Evolutionary conservation across 2,329 filamentous ascomycete genomes (phyloP), one percentile per base, ranked within the genome.

Genomic region (Hortaea sp.): DNA sequence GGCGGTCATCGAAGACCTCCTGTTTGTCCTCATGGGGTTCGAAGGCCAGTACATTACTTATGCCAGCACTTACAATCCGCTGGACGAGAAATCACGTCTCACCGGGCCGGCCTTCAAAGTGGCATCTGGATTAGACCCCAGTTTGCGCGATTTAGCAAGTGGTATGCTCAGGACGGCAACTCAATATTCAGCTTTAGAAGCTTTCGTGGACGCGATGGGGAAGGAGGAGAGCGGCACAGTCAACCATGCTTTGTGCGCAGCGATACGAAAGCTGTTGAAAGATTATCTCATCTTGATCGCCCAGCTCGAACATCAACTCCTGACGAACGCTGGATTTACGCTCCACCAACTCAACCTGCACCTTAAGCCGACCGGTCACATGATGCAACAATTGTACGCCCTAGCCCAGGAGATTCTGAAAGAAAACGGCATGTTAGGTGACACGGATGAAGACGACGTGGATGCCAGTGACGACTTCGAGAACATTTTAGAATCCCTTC

Each of bases 1-100:
- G 27, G 85, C 81, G 6, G 84, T 98, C 41, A 73, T 97, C 39
- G 89, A 95, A 56, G 92, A 98, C 58, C 69, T 98, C 11, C 68
- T 97, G 32, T 95, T 90, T 62, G 88, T 94, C 5, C 94, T 97
- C 58, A 95, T 98, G 89, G 92, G 92, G 27, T 95, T 88, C 53
- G 92, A 98, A 67, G 92, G 92, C n/a, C 88, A 95, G 64, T 97
- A 97, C 63, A 85, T 98, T 51, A 85, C 87, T 46, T 97, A 88
- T 62, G 78, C 77, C 48, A 84, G 87, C 54, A 77, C 78, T 6
- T 97, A 94, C 63, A 82, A 95, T 56, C 88, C 89, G 0, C 71
- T 76, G 3, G 81, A 87, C 43, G 92, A 98, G 68, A 87, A 90
- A 58, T 88, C 94, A 59, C 81, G 89, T 10, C 72, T 98, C 42